A percentile compares a stretch with the other conserved stretches of the same genome.
These are phyloP conservation scores for Bimuria novae-zelandiae DNA, from an alignment of 2,329 filamentous ascomycete genomes.

Conservation along the genomic window DNA sequence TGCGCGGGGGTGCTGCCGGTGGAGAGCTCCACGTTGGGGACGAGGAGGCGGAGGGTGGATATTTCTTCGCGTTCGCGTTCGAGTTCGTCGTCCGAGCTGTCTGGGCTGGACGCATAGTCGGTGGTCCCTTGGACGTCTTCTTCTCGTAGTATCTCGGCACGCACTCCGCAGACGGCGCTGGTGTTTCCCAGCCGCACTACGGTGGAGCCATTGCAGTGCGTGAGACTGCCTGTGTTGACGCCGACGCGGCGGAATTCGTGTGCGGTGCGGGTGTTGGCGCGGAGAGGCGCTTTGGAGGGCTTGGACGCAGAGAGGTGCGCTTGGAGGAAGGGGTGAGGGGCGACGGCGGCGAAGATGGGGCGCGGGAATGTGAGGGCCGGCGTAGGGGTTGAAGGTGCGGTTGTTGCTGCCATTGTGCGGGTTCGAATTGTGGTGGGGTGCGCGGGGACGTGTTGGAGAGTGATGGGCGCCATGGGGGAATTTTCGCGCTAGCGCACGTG, in stretches of 20 bases:
- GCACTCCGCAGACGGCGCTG: constrained; percentile 90
- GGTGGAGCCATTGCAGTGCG: constrained; percentile 87
- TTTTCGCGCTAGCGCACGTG: no score
- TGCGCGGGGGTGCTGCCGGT: constrained; percentile 89
- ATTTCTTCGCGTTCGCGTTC: constrained; percentile 43
- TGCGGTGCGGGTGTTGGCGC: constrained; percentile 80
- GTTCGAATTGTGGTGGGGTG: background rate
- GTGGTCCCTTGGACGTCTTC: constrained; percentile 72
- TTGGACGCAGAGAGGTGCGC: constrained; percentile 75
- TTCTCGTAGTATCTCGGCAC: constrained; percentile 80
- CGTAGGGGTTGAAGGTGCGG: constrained; percentile 21
- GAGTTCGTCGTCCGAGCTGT: constrained; percentile 14
- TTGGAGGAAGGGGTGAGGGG: constrained; percentile 85
- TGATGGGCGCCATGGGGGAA: no score
- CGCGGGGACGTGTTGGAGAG: no score
- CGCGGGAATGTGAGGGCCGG: constrained; percentile 58
- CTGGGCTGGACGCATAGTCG: constrained; percentile 21
- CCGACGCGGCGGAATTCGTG: constrained; percentile 72
- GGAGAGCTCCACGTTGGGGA: constrained; percentile 90
- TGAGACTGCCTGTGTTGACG: constrained; percentile 81
- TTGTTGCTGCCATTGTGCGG: constrained; percentile 18
- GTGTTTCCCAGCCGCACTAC: constrained; percentile 89
- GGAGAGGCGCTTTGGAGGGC: constrained; percentile 59
- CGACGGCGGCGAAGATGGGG: constrained; percentile 84
- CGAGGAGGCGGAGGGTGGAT: constrained; percentile 69